Base-by-base conservation (phyloP, 345 rosid genomes). In the Syzygium aqueum region DNA sequence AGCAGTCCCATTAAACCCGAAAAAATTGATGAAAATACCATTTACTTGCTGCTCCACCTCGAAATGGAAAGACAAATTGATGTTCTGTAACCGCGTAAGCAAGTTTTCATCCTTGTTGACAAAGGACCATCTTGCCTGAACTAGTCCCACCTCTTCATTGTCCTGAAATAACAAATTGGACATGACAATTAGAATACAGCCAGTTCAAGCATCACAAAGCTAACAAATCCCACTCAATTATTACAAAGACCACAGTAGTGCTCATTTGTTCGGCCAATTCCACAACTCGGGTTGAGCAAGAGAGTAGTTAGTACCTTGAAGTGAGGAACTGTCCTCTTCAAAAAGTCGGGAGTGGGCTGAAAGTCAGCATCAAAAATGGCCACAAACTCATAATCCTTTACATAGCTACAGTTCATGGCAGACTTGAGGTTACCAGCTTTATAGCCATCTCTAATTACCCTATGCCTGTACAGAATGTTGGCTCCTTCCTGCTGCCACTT, bases 341-440 rank as follows among this genome's bases (percentile, higher is more conserved):
- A 96, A 73, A 97, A 97, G 86, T 97, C 98, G 1, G 98, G 94
- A 10, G 93, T 85, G 53, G 99, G 99, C 90, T 96, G 98, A 86
- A 97, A 97, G 91, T 97, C 99, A 2, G 99, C 98, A 86, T 97
- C 99, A 28, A 96, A 97, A 86, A 97, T 97, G 88, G 99, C 96
- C 7, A 97, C 98, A 54, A 96, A 97, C 90, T 97, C 97, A 80
- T 94, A 95, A 90, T 96, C 97, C 90, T 95, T 95, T 84, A 95
- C 98, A 84, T 95, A 97, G 89, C 97, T 94, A 84, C 98, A 96
- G 85, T 92, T 94, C 99, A 97, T 97, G 7, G 99, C 99, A 65
- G 99, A 96, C 93, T 96, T 97, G 59, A 97, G 96, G 89, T 97
- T 97, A 25, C 99, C 99, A 77, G 99, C 99, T 90, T 97, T 97